These are phyloP conservation scores for Picochlorum sp. DNA, from an alignment of 139 green algal genomes.

Conservation along the genomic window DNA sequence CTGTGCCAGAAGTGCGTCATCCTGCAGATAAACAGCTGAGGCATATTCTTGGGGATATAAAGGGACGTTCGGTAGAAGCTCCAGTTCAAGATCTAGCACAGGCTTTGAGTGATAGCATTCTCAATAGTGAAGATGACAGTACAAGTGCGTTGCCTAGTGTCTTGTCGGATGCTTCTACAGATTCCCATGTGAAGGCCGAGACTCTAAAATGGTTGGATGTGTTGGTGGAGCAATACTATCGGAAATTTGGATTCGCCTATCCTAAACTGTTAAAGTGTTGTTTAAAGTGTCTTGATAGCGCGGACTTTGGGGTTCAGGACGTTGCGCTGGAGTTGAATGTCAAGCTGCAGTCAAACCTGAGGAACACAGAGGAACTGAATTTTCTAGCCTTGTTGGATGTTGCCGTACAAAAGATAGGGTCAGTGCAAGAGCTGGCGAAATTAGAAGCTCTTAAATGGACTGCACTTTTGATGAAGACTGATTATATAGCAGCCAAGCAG, in stretches of 20 bases:
- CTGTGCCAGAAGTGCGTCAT: constrained; percentile 51
- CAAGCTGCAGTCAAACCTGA: not conserved
- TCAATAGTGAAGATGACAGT: not conserved
- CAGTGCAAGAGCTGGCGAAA: constrained; percentile 43
- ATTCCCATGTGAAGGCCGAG: not conserved
- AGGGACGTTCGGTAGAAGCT: not conserved
- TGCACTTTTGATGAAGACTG: constrained; percentile 26
- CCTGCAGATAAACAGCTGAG: constrained; percentile 39
- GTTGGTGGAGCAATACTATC: not conserved
- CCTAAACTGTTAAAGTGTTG: not conserved
- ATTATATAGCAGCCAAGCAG: not conserved
- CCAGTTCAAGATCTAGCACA: not conserved
- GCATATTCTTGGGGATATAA: not conserved
- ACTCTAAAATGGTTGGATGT: not conserved
- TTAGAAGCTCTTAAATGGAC: constrained; percentile 78
- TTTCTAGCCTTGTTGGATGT: constrained; percentile 1
- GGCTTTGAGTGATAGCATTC: not conserved
- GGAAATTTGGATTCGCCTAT: not conserved
- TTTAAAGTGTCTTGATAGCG: not conserved
- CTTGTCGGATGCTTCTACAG: no score
- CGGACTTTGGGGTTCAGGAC: not conserved
- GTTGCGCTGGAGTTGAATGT: not conserved
- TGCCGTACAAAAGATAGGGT: constrained; percentile 11
- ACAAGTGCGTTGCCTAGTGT: no score
- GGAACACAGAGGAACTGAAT: not conserved